Percentiles rank a stretch among this genome's conserved stretches.
phyloP scores from a whole-genome alignment of 2,329 filamentous ascomycete genomes.

The Chaetomiaceae sp. region DNA sequence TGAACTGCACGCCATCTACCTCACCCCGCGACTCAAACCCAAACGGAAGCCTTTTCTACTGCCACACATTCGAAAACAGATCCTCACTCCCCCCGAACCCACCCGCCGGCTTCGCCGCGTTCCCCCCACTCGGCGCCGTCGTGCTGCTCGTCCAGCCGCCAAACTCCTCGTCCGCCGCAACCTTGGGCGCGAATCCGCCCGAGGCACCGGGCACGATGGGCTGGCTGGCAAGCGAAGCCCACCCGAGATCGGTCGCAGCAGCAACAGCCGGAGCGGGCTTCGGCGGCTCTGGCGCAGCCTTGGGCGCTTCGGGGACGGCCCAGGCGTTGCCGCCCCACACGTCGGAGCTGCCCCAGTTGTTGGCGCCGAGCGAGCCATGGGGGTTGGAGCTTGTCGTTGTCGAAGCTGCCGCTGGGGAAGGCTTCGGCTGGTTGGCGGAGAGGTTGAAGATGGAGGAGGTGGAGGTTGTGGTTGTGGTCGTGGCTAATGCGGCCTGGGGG shows the following conservation, averaged over 20 bases:
- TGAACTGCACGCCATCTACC: not conserved
- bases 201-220: conserved; percentile 56
- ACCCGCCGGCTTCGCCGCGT: conserved; percentile 47
- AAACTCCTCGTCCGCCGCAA: conserved; percentile 89
- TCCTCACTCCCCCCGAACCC: conserved; percentile 69
- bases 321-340: conserved; percentile 87
- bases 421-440: conserved; percentile 47
- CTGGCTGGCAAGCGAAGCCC: conserved; percentile 52
- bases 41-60: conserved; percentile 40
- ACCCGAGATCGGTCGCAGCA: conserved; percentile 50
- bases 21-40: not conserved
- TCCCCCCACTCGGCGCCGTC: conserved; percentile 37
- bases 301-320: conserved; percentile 46
- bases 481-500: conserved; percentile 33
- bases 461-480: conserved; percentile 37
- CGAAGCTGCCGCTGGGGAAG: conserved; percentile 36
- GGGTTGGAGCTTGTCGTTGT: conserved; percentile 34
- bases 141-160: conserved; percentile 84
- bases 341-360: conserved; percentile 50
- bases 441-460: conserved; percentile 75
- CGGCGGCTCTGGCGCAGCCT: conserved; percentile 37
- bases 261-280: conserved; percentile 29
- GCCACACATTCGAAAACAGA: conserved; percentile 93
- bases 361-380: conserved; percentile 30
- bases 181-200: conserved; percentile 66